A percentile compares a stretch with the other conserved stretches of the same genome.
These are phyloP conservation scores for Carex pumila DNA, from an alignment of 176 grass and related monocot species.

Conservation along the genomic window DNA sequence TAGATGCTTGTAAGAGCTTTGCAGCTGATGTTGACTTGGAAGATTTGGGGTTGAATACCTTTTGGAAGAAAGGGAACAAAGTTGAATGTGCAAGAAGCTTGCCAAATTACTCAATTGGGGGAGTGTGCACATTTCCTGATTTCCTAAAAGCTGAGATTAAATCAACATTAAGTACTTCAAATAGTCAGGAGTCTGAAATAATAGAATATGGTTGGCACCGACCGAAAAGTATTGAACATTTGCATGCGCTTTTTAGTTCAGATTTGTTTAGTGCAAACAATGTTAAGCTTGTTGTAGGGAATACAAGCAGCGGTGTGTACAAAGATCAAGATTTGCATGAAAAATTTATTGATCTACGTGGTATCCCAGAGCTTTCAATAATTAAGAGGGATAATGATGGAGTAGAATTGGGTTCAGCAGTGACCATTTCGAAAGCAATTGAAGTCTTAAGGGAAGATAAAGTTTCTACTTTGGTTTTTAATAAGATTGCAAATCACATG, in stretches of 20 bases:
- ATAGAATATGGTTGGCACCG: slow-evolving; percentile 35
- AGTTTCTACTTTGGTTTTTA: slow-evolving; percentile 30
- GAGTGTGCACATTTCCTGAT: slow-evolving; percentile 48
- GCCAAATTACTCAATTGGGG: slow-evolving; percentile 37
- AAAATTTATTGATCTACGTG: slow-evolving; percentile 56
- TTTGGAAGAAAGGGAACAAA: slow-evolving; percentile 51
- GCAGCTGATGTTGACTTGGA: slow-evolving; percentile 64
- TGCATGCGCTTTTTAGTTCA: slow-evolving; percentile 38
- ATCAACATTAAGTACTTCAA: slow-evolving; percentile 6
- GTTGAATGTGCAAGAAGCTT: slow-evolving; percentile 31
- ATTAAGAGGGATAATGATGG: slow-evolving; percentile 25
- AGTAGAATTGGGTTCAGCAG: slow-evolving; percentile 54
- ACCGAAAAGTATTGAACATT: slow-evolving; percentile 43
- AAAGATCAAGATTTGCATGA: slow-evolving; percentile 46
- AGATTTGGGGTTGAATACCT: slow-evolving; percentile 68
- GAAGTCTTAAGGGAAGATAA: slow-evolving; percentile 32
- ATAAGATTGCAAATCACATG: slow-evolving; percentile 69
- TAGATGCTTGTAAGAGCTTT: slow-evolving; percentile 86
- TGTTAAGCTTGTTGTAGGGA: slow-evolving; percentile 52
- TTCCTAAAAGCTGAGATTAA: slow-evolving; percentile 54
- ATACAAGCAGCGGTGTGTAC: slow-evolving; percentile 62
- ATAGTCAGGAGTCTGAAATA: not conserved
- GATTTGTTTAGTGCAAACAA: slow-evolving; percentile 6
- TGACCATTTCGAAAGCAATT: slow-evolving; percentile 43
- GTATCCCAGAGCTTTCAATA: slow-evolving; percentile 50